Evolutionary conservation across 2,329 filamentous ascomycete species (phyloP).

Genomic region (Capronia americana): DNA sequence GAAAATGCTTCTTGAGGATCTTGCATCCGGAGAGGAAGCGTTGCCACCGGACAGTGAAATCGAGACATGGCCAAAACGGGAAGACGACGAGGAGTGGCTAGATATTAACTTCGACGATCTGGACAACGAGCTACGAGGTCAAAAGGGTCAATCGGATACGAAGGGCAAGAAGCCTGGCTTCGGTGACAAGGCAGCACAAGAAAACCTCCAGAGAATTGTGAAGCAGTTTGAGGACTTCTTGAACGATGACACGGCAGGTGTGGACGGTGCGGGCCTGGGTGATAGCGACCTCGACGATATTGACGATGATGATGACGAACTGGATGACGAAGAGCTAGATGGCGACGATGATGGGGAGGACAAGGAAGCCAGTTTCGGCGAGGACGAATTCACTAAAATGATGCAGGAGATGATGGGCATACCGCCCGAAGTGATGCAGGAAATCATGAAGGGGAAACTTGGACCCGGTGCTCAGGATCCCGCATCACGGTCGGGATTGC

Average conservation of each 20-base stretch:
- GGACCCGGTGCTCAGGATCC: constrained; percentile 35
- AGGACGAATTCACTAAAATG: constrained; percentile 81
- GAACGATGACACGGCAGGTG: constrained; percentile 80
- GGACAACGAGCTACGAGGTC: constrained; percentile 75
- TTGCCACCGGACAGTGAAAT: constrained; percentile 81
- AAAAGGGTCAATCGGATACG: constrained; percentile 45
- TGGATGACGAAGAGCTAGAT: constrained; percentile 58
- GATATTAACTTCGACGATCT: constrained; percentile 91
- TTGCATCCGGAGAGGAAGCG: constrained; percentile 71
- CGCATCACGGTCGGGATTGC: constrained; percentile 19
- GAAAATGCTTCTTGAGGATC: constrained; percentile 74
- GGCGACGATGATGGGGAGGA: constrained; percentile 70
- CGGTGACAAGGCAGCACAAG: constrained; percentile 53
- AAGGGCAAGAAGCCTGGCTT: constrained; percentile 44
- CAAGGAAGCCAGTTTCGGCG: constrained; percentile 79
- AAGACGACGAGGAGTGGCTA: constrained; percentile 89
- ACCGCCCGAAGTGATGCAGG: constrained; percentile 50
- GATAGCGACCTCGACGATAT: not conserved
- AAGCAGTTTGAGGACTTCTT: constrained; percentile 91
- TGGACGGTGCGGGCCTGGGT: constrained; percentile 75
- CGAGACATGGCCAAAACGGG: constrained; percentile 68
- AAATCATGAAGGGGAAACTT: constrained; percentile 40
- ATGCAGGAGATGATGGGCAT: constrained; percentile 92
- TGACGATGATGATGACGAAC: constrained; percentile 65
- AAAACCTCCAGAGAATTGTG: constrained; percentile 84